Base-by-base conservation (phyloP, 2,329 filamentous ascomycete genomes). In the Botryotinia globosa region DNA sequence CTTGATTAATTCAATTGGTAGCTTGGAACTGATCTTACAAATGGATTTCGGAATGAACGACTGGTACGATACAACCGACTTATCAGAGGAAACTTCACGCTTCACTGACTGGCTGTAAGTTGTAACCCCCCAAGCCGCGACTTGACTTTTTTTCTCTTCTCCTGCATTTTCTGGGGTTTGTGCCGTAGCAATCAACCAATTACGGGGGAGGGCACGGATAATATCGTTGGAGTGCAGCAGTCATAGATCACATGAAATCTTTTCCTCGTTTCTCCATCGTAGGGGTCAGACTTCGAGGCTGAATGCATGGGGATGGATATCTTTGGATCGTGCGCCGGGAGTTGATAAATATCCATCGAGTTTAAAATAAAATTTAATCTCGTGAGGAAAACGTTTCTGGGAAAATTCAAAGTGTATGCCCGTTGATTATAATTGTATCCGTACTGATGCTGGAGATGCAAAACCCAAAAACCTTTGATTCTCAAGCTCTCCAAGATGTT, bases 221-320 rank as follows among this genome's bases (percentile, higher is more conserved):
- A 39, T 32, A 67, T 39, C 22, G 22, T 54, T 16, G 7, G 22
- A 8, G 25, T 39, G 16, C 45, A 39, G 45, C 37, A 54, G 45
- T 20, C 32, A 66, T 66, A 25, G n/a, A 51, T n/a, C 22, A 16
- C 44, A 37, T 39, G 45, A 39, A 37, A 54, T 66, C 45, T 32
- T 54, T 51, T 66, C 2, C 14, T 66, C 48, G 45, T 66, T 39
- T 54, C 64, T 66, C 45, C 45, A 66, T 29, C 4, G 25, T 29
- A 39, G 64, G 34, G 45, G 45, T 67, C 45, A 54, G 64, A 54
- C 64, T 54, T 54, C 16, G 32, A 67, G 64, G 34, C 42, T 67
- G 32, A 39, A n/a, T 6, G 44, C 5, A 29, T 51, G 7, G 32
- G 20, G 32, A 37, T n/a, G 20, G 32, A 37, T n/a, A 5, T 14